A percentile compares a stretch with the other conserved stretches of the same genome.
phyloP scores from a whole-genome alignment of 78 protist species.

The Isochrysis galbana region DNA sequence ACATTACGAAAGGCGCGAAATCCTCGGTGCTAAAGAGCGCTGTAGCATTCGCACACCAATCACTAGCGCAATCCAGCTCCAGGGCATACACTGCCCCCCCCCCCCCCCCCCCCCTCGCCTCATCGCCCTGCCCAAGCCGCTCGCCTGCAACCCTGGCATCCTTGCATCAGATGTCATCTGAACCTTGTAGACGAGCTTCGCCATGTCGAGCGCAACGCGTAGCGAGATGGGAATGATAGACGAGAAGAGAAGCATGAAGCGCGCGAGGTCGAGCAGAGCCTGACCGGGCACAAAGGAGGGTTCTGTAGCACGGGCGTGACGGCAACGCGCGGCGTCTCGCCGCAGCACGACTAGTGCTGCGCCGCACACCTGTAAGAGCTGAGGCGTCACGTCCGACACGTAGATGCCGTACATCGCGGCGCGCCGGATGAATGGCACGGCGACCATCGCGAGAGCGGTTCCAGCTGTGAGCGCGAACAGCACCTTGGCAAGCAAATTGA shows the following conservation, averaged over 20 bases:
- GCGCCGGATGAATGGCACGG: background rate
- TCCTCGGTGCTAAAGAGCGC: too few relatives aligned
- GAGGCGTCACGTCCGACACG: background rate
- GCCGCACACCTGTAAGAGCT: background rate
- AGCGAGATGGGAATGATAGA: conserved; percentile 94
- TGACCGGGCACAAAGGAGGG: background rate
- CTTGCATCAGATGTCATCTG: conserved; percentile 31
- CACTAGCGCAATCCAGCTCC: too few relatives aligned
- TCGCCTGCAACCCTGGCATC: background rate
- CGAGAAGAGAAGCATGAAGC: conserved; percentile 93
- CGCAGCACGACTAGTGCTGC: too few relatives aligned
- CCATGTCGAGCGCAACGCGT: conserved; percentile 89
- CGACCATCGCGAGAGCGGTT: conserved; percentile 3
- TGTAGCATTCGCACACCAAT: too few relatives aligned
- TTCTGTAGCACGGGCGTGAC: background rate
- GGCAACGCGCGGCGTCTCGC: background rate
- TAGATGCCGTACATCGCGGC: background rate
- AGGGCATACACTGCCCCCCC: too few relatives aligned
- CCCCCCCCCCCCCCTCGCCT: too few relatives aligned
- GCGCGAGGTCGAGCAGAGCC: conserved; percentile 51
- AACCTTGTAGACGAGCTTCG: conserved; percentile 61
- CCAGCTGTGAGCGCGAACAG: background rate
- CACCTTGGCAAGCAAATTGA: background rate
- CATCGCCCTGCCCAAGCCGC: too few relatives aligned
- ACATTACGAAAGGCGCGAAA: too few relatives aligned